Percentiles rank a stretch among this genome's conserved stretches.
These are phyloP conservation scores for Sherardia arvensis DNA, from an alignment of 257 asterid genomes.

Conservation along the genomic window DNA sequence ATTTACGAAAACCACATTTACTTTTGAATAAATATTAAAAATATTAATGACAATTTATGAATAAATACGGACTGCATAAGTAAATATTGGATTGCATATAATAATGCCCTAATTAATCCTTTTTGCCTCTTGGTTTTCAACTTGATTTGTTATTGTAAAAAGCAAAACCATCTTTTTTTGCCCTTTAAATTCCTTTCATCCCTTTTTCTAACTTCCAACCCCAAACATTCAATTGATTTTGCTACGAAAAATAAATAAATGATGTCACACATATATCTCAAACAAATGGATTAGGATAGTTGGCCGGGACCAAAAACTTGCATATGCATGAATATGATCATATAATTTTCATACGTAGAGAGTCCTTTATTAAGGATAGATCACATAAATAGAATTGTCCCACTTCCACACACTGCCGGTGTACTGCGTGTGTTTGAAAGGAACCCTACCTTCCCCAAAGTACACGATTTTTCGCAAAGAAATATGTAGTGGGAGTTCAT, in stretches of 20 bases:
- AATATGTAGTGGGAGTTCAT: too few relatives aligned
- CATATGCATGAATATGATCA: not conserved
- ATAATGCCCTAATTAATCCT: not conserved
- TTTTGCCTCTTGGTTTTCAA: not conserved
- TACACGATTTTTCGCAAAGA: not conserved
- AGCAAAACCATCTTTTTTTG: conserved; percentile 6
- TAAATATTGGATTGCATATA: too few relatives aligned
- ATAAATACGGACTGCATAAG: too few relatives aligned
- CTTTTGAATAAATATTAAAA: too few relatives aligned
- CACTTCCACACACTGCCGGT: not conserved
- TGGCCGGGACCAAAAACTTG: not conserved
- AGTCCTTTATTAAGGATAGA: not conserved
- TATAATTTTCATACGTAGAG: not conserved
- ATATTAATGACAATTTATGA: too few relatives aligned
- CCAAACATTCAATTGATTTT: not conserved
- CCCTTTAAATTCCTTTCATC: not conserved
- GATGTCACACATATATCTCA: not conserved
- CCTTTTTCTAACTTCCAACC: conserved; percentile 18
- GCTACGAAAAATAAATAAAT: too few relatives aligned
- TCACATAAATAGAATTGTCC: not conserved
- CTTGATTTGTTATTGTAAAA: conserved; percentile 27
- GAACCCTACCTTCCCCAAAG: not conserved
- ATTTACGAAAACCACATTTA: too few relatives aligned
- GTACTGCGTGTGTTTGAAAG: not conserved
- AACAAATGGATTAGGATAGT: not conserved